Conservation (phyloP, 805 yeast species). For the Saturnispora mendoncae region DNA sequence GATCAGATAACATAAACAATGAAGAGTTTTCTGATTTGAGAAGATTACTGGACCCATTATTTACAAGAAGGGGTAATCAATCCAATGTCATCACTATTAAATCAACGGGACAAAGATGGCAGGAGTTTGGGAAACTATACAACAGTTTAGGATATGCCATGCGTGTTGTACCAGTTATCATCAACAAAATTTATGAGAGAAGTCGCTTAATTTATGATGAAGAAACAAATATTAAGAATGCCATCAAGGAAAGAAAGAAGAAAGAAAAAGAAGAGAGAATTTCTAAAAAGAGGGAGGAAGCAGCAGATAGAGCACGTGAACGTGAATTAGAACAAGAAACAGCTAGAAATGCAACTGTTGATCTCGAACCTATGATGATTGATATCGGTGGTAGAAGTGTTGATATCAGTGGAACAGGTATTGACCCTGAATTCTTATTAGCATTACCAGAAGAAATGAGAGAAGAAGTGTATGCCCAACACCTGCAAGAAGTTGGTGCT, state of each 20-base stretch:
- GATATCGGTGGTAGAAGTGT: slow-evolving; percentile 69
- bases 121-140: slow-evolving; percentile 44
- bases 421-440: slow-evolving; percentile 82
- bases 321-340: slow-evolving; percentile 18
- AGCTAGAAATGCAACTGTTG: slow-evolving; percentile 15
- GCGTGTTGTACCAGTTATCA: slow-evolving; percentile 36
- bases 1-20: background rate
- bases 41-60: slow-evolving; percentile 14
- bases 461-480: slow-evolving; percentile 84
- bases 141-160: slow-evolving; percentile 20
- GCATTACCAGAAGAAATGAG: slow-evolving; percentile 91
- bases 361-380: slow-evolving; percentile 51
- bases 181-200: slow-evolving; percentile 35
- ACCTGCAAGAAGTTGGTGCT: slow-evolving; percentile 64
- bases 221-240: slow-evolving; percentile 14
- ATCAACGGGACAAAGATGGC: slow-evolving; percentile 59
- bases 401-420: slow-evolving; percentile 82
- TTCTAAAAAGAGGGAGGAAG: slow-evolving; percentile 22
- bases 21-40: slow-evolving; percentile 9
- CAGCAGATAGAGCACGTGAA: slow-evolving; percentile 7
- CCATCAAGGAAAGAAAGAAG: slow-evolving; percentile 23
- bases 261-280: slow-evolving; percentile 12
- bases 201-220: slow-evolving; percentile 34
- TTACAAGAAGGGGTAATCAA: slow-evolving; percentile 9
- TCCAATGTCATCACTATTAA: slow-evolving; percentile 17